Evolutionary conservation across 129 eudicot species (phyloP).

Genomic region (Cynara cardunculus): DNA sequence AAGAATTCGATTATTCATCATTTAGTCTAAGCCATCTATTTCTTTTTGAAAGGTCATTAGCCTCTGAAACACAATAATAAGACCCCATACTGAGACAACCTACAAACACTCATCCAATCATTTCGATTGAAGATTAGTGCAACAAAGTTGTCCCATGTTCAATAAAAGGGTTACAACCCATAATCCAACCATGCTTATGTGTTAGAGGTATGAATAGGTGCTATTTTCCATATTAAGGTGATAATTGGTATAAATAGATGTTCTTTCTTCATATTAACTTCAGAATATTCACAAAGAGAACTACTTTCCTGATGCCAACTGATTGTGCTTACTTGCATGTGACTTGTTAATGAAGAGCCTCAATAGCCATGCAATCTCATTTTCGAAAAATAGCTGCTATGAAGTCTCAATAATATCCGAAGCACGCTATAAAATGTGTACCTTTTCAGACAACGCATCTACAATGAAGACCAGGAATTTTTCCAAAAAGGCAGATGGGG

Average conservation of each 20-base stretch:
- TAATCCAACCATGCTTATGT: neutral
- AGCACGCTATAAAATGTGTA: conserved; percentile 15
- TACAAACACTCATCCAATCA: neutral
- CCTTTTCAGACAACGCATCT: conserved; percentile 54
- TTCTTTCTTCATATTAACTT: neutral
- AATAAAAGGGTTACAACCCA: neutral
- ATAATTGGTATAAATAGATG: neutral
- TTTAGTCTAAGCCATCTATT: neutral
- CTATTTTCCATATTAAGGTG: neutral
- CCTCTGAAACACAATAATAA: neutral
- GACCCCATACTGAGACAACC: neutral
- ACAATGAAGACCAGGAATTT: conserved; percentile 68
- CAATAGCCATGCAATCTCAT: neutral
- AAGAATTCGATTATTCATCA: too few species aligned
- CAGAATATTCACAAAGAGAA: neutral
- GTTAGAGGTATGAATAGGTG: neutral
- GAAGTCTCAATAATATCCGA: conserved; percentile 2
- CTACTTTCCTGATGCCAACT: neutral
- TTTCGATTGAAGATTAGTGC: neutral
- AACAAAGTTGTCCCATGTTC: neutral
- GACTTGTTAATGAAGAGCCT: neutral
- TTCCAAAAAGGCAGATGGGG: conserved; percentile 50
- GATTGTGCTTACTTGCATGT: neutral
- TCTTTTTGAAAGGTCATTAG: neutral
- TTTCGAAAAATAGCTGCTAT: neutral